A percentile compares a stretch with the other conserved stretches of the same genome.
Conservation (phyloP, 345 rosid genomes). For the Eucalyptus dawsonii region DNA sequence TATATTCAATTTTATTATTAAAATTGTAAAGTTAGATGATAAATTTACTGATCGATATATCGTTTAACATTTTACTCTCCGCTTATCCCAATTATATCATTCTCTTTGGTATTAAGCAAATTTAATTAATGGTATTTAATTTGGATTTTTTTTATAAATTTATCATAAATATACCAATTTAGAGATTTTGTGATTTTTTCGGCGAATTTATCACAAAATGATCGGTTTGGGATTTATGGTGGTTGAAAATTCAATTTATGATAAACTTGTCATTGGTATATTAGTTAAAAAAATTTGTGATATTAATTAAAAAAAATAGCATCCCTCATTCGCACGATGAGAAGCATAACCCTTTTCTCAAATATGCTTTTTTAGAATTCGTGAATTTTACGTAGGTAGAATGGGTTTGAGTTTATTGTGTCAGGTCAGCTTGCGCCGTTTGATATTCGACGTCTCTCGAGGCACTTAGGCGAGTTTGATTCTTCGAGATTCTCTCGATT, state of each 20-base stretch:
- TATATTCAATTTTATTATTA: too few species aligned
- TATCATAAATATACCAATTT: rapidly evolving
- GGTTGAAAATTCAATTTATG: rapidly evolving
- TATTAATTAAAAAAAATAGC: too few species aligned
- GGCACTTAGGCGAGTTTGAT: neutral
- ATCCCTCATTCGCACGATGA: too few species aligned
- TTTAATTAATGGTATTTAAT: too few species aligned
- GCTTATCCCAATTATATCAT: too few species aligned
- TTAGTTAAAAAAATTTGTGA: rapidly evolving
- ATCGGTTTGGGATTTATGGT: rapidly evolving
- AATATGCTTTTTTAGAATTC: neutral
- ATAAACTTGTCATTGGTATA: rapidly evolving
- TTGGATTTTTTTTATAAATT: too few species aligned
- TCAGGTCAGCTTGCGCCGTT: neutral
- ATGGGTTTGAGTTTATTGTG: neutral
- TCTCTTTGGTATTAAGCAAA: too few species aligned
- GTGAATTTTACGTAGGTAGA: neutral
- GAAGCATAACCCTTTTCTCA: neutral
- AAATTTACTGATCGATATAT: rapidly evolving
- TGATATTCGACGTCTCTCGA: neutral
- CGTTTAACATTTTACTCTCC: rapidly evolving
- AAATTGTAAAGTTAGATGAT: rapidly evolving
- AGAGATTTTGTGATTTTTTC: too few species aligned
- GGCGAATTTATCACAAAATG: rapidly evolving
- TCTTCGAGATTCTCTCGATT: neutral